Conservation (phyloP, 352 stramenopile species). For the Phytopythium sindhum region DNA sequence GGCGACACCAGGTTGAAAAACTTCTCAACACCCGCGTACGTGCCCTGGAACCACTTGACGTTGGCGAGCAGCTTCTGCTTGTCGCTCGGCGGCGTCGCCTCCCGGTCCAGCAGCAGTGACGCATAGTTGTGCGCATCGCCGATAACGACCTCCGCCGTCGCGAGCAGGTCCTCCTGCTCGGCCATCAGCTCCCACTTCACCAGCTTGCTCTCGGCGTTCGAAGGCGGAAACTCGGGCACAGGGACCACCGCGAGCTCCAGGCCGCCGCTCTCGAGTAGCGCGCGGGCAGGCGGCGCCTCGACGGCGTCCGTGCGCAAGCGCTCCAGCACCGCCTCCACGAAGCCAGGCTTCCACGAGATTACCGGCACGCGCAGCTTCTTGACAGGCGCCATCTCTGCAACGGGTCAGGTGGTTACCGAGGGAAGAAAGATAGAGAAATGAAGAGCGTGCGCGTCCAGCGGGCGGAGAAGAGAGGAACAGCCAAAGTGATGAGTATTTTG, state of each 20-base stretch:
- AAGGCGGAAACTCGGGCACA: constrained; percentile 15
- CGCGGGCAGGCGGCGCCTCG: constrained; percentile 23
- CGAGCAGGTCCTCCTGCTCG: constrained; percentile 29
- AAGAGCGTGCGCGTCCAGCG: neutral
- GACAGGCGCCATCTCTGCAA: neutral
- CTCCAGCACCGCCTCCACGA: constrained; percentile 35
- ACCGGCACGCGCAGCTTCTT: constrained; percentile 42
- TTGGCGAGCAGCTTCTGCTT: constrained; percentile 33
- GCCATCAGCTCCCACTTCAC: constrained; percentile 24
- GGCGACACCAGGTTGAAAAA: constrained; percentile 30
- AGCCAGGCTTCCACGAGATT: constrained; percentile 44
- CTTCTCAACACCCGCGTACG: constrained; percentile 57
- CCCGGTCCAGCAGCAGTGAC: constrained; percentile 31
- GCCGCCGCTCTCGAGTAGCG: constrained; percentile 32
- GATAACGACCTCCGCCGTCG: constrained; percentile 38
- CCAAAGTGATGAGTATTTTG: neutral
- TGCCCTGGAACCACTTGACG: constrained; percentile 59
- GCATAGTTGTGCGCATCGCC: constrained; percentile 45
- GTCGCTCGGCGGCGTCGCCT: constrained; percentile 13
- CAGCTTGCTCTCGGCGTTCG: constrained; percentile 8
- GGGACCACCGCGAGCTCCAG: constrained; percentile 44
- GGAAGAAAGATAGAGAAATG: neutral
- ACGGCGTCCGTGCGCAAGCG: constrained; percentile 16
- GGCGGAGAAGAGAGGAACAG: neutral
- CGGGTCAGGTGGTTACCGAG: neutral